Conservation (phyloP, 306 rosid genomes). For the Vicia villosa region DNA sequence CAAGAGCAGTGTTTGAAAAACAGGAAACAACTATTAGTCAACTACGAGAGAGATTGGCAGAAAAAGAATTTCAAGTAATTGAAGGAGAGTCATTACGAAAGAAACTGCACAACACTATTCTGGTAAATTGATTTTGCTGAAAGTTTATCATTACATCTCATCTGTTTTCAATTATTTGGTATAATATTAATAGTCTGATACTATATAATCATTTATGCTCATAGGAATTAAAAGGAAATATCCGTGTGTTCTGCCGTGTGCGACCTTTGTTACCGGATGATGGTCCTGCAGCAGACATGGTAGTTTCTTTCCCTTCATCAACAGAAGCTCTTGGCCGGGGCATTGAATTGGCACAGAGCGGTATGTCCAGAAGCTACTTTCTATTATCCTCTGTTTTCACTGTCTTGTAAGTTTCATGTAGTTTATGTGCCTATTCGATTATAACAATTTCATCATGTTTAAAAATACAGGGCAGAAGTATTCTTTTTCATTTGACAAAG, state of each 20-base stretch:
- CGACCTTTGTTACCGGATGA: constrained; percentile 92
- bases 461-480: constrained; percentile 71
- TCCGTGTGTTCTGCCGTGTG: constrained; percentile 67
- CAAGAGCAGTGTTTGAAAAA: constrained; percentile 60
- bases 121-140: constrained; percentile 47
- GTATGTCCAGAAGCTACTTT: constrained; percentile 42
- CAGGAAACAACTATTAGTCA: constrained; percentile 56
- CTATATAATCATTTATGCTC: constrained; percentile 24
- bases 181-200: not conserved
- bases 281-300: constrained; percentile 58
- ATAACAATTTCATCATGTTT: constrained; percentile 20
- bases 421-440: not conserved
- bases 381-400: constrained; percentile 1
- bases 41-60: constrained; percentile 63
- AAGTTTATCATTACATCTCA: not conserved
- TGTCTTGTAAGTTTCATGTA: constrained; percentile 1
- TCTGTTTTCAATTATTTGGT: not conserved
- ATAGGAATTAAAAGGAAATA: constrained; percentile 94
- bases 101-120: constrained; percentile 82
- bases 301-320: constrained; percentile 75
- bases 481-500: constrained; percentile 92
- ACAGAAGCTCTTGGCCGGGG: constrained; percentile 84
- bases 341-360: constrained; percentile 76
- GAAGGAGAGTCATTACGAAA: constrained; percentile 86
- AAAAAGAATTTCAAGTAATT: constrained; percentile 62